phyloP scores from a whole-genome alignment of 176 grass and related monocot species.

The Musa acuminata region DNA sequence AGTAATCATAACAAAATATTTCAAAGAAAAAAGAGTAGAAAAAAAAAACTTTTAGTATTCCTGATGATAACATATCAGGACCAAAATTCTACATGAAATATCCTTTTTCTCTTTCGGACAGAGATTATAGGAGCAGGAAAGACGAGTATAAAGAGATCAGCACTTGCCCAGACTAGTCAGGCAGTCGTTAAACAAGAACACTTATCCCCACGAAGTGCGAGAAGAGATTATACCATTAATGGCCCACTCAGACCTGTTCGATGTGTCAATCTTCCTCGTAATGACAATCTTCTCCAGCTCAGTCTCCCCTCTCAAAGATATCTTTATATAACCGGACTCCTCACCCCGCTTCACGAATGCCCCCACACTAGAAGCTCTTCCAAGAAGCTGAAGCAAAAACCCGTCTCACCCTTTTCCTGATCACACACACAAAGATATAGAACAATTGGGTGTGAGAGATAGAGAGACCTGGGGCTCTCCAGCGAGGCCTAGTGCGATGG shows the following conservation, averaged over 20 bases:
- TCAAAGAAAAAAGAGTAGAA: not conserved
- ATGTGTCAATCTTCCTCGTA: slow-evolving; percentile 63
- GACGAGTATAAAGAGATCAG: not conserved
- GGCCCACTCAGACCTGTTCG: slow-evolving; percentile 83
- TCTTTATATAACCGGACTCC: slow-evolving; percentile 62
- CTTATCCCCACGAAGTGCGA: not conserved
- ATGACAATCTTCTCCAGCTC: slow-evolving; percentile 40
- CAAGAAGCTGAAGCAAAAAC: slow-evolving; percentile 52
- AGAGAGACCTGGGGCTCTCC: slow-evolving; percentile 50
- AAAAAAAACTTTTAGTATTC: too few species aligned
- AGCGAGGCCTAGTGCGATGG: slow-evolving; percentile 67
- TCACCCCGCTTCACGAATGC: slow-evolving; percentile 85
- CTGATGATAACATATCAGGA: too few species aligned
- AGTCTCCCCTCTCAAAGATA: slow-evolving; percentile 55
- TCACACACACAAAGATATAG: not conserved
- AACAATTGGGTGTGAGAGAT: not conserved
- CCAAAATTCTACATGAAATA: too few species aligned
- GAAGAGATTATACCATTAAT: slow-evolving; percentile 44
- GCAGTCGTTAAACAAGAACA: not conserved
- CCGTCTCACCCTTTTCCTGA: not conserved
- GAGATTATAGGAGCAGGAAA: not conserved
- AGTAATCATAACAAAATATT: too few species aligned
- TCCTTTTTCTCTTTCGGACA: not conserved
- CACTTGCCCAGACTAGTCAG: not conserved
- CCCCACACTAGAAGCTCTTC: slow-evolving; percentile 60